phyloP scores from a whole-genome alignment of 345 rosid species.

The Geranium brycei region DNA sequence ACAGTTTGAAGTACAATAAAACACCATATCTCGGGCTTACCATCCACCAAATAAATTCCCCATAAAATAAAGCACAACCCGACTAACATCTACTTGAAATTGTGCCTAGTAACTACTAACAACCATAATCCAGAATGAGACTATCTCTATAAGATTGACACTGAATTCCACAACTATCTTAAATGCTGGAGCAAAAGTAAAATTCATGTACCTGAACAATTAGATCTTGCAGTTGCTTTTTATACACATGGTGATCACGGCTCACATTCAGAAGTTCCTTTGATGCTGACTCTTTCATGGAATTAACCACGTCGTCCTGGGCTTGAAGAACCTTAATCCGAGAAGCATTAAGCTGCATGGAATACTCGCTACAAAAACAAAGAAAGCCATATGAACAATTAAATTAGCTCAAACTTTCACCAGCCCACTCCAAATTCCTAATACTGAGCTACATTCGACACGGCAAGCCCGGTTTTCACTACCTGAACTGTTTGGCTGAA shows the following conservation, averaged over 20 bases:
- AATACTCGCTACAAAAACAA: conserved; percentile 56
- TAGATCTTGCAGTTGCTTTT: conserved; percentile 54
- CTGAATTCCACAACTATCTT: not conserved
- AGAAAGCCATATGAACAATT: not conserved
- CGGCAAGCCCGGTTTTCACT: not conserved
- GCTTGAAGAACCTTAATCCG: conserved; percentile 94
- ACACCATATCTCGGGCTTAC: not conserved
- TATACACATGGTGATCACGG: conserved; percentile 42
- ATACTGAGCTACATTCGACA: not conserved
- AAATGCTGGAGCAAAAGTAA: not conserved
- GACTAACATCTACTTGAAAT: no score
- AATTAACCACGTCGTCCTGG: conserved; percentile 84
- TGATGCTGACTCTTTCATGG: conserved; percentile 70
- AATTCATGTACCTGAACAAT: conserved; percentile 62
- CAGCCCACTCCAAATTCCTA: no score
- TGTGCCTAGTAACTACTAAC: not conserved
- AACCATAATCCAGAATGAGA: not conserved
- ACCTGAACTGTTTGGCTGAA: not conserved
- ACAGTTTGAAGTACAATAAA: not conserved
- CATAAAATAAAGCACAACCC: no score
- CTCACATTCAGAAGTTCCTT: conserved; percentile 71
- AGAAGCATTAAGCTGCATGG: conserved; percentile 96
- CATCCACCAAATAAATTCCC: no score
- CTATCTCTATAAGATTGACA: not conserved
- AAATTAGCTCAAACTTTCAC: no score